Conservation (phyloP, 371 early-diverging fungal genomes). For the Rhizopus sp. region DNA sequence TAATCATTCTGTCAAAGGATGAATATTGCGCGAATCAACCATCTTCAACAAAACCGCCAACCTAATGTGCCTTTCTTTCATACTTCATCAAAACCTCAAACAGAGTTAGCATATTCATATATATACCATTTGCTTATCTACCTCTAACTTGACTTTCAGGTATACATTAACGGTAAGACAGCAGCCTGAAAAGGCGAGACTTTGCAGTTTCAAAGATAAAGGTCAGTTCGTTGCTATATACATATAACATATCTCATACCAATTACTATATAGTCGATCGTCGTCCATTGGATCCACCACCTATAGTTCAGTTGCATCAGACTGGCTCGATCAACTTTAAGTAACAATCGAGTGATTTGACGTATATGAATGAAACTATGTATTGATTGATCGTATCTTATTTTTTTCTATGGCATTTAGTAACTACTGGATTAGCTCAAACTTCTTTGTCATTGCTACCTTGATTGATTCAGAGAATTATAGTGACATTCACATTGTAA, state of each 20-base stretch:
- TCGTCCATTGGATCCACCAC: conserved; percentile 55
- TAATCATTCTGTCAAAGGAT: too few relatives aligned
- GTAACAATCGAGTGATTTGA: conserved; percentile 22
- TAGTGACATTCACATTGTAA: conserved; percentile 29
- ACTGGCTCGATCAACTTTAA: conserved; percentile 18
- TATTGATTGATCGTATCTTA: not conserved
- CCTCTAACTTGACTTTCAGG: not conserved
- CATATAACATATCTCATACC: conserved; percentile 9
- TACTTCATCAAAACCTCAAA: too few relatives aligned
- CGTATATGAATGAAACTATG: not conserved
- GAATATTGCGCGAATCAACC: too few relatives aligned
- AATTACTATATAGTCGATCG: conserved; percentile 38
- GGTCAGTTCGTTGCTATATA: conserved; percentile 20
- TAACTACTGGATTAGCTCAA: conserved; percentile 35
- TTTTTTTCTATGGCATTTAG: conserved; percentile 10
- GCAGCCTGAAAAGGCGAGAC: conserved; percentile 54
- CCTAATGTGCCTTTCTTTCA: too few relatives aligned
- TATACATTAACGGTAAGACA: conserved; percentile 46
- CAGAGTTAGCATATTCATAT: too few relatives aligned
- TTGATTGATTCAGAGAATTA: conserved; percentile 26
- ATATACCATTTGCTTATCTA: not conserved
- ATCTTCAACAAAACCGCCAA: too few relatives aligned
- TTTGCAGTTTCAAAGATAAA: conserved; percentile 61
- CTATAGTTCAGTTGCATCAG: conserved; percentile 43
- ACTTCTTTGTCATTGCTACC: conserved; percentile 47